Evolutionary conservation across 2,329 filamentous ascomycete genomes (phyloP).

Genomic region (Cordyceps sp.): DNA sequence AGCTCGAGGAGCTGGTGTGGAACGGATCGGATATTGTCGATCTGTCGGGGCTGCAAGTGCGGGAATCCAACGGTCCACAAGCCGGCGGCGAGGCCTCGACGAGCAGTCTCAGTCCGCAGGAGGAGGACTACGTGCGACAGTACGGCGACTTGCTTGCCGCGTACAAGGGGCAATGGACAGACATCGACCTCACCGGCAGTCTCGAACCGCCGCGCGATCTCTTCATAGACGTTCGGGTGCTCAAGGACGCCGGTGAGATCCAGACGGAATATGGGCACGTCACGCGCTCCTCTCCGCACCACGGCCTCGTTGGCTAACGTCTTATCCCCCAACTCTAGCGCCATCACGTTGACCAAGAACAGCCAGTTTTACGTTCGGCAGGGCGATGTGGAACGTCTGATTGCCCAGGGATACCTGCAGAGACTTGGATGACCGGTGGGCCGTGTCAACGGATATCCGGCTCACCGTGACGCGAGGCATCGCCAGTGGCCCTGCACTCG

Average conservation of each 20-base stretch:
- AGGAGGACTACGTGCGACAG: constrained; percentile 87
- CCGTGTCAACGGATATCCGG: background rate
- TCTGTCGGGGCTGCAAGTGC: constrained; percentile 38
- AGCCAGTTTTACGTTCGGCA: constrained; percentile 96
- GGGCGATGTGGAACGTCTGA: constrained; percentile 86
- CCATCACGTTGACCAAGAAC: constrained; percentile 93
- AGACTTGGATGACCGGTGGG: constrained; percentile 39
- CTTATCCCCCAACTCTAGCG: constrained; percentile 29
- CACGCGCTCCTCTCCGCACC: background rate
- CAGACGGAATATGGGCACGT: constrained; percentile 95
- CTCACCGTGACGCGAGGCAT: background rate
- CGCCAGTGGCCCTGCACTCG: no score
- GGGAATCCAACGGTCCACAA: constrained; percentile 14
- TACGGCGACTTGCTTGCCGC: constrained; percentile 88
- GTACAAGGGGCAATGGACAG: constrained; percentile 97
- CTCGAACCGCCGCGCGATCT: constrained; percentile 87
- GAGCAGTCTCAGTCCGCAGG: constrained; percentile 80
- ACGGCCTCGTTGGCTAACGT: constrained; percentile 5
- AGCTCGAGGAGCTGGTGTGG: constrained; percentile 90
- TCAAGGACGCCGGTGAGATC: constrained; percentile 95
- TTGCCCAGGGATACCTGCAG: constrained; percentile 88
- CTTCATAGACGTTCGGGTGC: constrained; percentile 89
- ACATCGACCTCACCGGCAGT: constrained; percentile 87
- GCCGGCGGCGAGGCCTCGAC: constrained; percentile 33
- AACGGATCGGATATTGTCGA: constrained; percentile 72